phyloP scores from a whole-genome alignment of 805 yeast genomes.

The Middelhovenomyces tepae region DNA sequence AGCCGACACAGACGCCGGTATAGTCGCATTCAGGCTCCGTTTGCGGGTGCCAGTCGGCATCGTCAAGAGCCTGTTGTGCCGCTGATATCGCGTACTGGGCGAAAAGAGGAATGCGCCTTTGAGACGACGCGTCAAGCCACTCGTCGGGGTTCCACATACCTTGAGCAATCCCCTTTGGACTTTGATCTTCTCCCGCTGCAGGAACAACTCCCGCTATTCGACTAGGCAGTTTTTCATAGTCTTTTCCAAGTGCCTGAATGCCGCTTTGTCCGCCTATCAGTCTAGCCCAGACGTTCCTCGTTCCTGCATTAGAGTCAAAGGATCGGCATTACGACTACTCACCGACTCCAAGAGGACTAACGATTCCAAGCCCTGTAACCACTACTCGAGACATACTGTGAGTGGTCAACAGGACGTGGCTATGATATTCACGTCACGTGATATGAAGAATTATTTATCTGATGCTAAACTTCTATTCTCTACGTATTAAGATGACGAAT shows the following conservation, averaged over 20 bases:
- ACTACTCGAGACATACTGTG: conserved; percentile 49
- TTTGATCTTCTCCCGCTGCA: conserved; percentile 33
- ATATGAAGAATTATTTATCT: no score
- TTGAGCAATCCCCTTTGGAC: no score
- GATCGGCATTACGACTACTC: conserved; percentile 31
- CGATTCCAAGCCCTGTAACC: conserved; percentile 82
- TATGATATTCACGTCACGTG: no score
- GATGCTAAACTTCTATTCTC: no score
- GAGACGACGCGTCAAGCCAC: conserved; percentile 40
- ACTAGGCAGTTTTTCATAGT: conserved; percentile 51
- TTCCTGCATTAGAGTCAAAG: conserved; percentile 46
- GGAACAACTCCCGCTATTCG: conserved; percentile 74
- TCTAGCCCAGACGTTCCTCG: conserved; percentile 26
- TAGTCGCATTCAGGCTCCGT: conserved; percentile 20
- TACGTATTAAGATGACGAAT: no score
- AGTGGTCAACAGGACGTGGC: no score
- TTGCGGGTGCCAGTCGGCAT: conserved; percentile 47
- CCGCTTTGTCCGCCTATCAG: conserved; percentile 29
- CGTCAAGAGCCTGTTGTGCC: conserved; percentile 64
- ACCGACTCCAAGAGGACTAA: conserved; percentile 81
- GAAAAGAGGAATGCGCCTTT: conserved; percentile 58
- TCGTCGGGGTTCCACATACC: conserved; percentile 47
- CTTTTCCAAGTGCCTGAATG: conserved; percentile 33
- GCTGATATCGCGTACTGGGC: conserved; percentile 75
- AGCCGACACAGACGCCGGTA: conserved; percentile 73